Conservation (phyloP, 306 rosid species). For the Echinosophora koreensis region DNA sequence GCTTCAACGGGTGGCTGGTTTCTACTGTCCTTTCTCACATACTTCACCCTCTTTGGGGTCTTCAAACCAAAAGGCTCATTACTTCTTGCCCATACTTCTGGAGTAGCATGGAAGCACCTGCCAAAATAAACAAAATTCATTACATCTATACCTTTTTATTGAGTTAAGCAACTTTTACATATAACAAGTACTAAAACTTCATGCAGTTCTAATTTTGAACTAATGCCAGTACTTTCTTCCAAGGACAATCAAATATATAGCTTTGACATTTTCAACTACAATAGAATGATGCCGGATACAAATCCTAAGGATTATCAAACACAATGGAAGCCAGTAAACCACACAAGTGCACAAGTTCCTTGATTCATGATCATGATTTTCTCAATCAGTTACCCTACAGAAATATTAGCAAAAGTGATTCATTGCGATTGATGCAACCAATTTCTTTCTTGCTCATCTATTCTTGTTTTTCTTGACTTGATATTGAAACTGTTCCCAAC, state of each 20-base stretch:
- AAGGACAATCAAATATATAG: constrained; percentile 19
- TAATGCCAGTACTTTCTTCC: constrained; percentile 38
- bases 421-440: too few relatives aligned
- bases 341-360: too few relatives aligned
- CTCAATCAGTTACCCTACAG: too few relatives aligned
- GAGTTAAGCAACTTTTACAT: background rate
- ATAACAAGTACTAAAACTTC: background rate
- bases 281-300: constrained; percentile 24
- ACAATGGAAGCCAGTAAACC: too few relatives aligned
- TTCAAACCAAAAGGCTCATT: constrained; percentile 64
- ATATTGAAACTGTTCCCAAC: too few relatives aligned
- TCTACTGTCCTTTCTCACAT: constrained; percentile 59
- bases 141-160: constrained; percentile 25
- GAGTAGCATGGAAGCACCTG: constrained; percentile 79
- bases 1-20: constrained; percentile 81
- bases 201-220: background rate
- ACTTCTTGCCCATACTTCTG: constrained; percentile 59
- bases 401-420: too few relatives aligned
- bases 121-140: constrained; percentile 39
- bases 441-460: too few relatives aligned
- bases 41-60: constrained; percentile 72
- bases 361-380: too few relatives aligned
- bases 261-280: constrained; percentile 29
- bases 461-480: too few relatives aligned
- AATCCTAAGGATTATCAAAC: background rate